Base-by-base conservation (phyloP, 257 asterid genomes). In the Euphrasia confusa region DNA sequence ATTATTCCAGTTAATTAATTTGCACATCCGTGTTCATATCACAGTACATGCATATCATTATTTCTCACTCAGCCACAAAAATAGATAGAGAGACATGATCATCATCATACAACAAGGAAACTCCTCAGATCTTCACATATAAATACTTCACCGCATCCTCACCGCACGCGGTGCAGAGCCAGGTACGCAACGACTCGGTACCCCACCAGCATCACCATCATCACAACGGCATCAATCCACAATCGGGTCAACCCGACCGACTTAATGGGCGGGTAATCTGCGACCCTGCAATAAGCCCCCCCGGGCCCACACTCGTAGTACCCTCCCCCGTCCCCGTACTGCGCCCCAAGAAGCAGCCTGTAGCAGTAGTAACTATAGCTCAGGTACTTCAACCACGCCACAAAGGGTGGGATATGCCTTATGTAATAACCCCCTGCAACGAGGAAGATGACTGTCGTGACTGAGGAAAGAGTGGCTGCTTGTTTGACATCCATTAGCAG, bases 361-460 rank as follows among this genome's bases (percentile, higher is more conserved):
- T 77, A 93, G 54, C 90, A 83, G 33, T 93, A 89, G 83, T 93
- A 93, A 78, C 97, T 93, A 68, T 77, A 93, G 76, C 97, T 89
- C 60, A 93, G 69, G 52, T 93, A 89, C 64, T 82, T 89, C 6
- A 89, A 56, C 99, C 97, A 93, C 24, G 80, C 77, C 58, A 93
- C 83, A 78, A 93, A 93, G 1, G 83, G 74, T 1, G 99, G 99
- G 7, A 93, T 93, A n/a, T 83, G 94, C 68, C 95, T 82, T 35
- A 93, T 84, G 15, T 87, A 93, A 80, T 89, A 93, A 6, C 99
- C 99, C 52, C 99, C 99, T 3, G 96, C 99, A 62, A 87, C 85
- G 13, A 93, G 91, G 80, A 93, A 93, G 28, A 78, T 96, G 69
- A 93, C 68, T 11, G 96, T 87, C 61, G 94, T 89, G 5, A 93